Percentiles rank a stretch among this genome's conserved stretches.
These are phyloP conservation scores for Puya raimondii DNA, from an alignment of 176 grass and related monocot species.

Conservation along the genomic window DNA sequence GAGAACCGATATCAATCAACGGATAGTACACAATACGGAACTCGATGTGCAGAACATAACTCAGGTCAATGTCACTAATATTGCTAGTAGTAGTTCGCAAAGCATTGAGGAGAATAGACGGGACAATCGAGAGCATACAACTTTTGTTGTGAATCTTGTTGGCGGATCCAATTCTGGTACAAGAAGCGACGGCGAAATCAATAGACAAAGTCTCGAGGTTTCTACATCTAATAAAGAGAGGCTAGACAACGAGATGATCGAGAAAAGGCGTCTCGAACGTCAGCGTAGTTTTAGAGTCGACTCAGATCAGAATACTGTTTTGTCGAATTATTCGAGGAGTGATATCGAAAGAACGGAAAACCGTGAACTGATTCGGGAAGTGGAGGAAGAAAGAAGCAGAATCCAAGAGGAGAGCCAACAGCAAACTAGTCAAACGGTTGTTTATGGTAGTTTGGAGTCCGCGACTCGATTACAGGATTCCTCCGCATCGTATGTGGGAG, in stretches of 20 bases:
- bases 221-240: slow-evolving; percentile 15
- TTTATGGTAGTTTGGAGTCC: slow-evolving; percentile 43
- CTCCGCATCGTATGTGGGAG: slow-evolving; percentile 40
- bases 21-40: slow-evolving; percentile 42
- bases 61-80: slow-evolving; percentile 32
- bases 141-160: slow-evolving; percentile 21
- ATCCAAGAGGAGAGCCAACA: slow-evolving; percentile 24
- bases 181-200: slow-evolving; percentile 13
- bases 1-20: slow-evolving; percentile 44
- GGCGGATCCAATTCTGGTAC: slow-evolving; percentile 1
- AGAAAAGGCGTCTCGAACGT: slow-evolving; percentile 9
- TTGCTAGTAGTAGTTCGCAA: slow-evolving; percentile 30
- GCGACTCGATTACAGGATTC: slow-evolving; percentile 68
- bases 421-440: slow-evolving; percentile 22
- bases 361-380: slow-evolving; percentile 5
- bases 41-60: slow-evolving; percentile 44
- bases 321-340: not conserved
- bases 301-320: slow-evolving; percentile 23
- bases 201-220: slow-evolving; percentile 14
- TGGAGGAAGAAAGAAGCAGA: slow-evolving; percentile 7
- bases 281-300: slow-evolving; percentile 30
- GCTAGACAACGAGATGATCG: slow-evolving; percentile 17
- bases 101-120: slow-evolving; percentile 11
- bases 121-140: slow-evolving; percentile 10
- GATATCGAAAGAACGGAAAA: slow-evolving; percentile 8